Evolutionary conservation across 2,329 filamentous ascomycete genomes (phyloP).

Genomic region (Trichoderma guizhouense): DNA sequence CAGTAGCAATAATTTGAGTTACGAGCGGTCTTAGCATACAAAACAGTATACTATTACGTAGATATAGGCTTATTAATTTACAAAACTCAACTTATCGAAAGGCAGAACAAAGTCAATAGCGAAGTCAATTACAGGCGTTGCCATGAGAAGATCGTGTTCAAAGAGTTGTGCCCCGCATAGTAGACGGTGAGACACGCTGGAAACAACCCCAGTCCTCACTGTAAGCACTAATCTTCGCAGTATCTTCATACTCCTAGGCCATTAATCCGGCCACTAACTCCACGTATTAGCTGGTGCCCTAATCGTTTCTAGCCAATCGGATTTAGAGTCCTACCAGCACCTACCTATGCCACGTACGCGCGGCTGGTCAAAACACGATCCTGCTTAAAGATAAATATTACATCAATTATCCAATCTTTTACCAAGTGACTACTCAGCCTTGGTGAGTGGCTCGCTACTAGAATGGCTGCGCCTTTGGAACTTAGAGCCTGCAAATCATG

Average conservation of each 20-base stretch:
- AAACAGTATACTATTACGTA: background rate
- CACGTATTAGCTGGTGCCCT: too few species aligned
- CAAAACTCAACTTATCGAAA: too few species aligned
- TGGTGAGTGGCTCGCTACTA: background rate
- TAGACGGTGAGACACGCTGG: too few species aligned
- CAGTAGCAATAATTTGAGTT: too few species aligned
- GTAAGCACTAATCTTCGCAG: background rate
- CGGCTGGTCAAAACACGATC: background rate
- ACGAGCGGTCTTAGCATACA: too few species aligned
- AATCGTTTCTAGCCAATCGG: background rate
- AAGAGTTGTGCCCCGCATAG: too few species aligned
- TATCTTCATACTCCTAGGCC: background rate
- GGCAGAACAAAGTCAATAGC: background rate
- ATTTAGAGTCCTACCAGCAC: background rate
- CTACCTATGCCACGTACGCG: background rate
- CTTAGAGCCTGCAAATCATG: background rate
- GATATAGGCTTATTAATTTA: background rate
- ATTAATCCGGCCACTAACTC: too few species aligned
- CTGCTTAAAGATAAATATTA: background rate
- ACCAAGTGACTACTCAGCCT: background rate
- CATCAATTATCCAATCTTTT: background rate
- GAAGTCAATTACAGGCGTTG: background rate
- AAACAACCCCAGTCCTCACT: background rate
- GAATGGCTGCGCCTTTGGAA: background rate
- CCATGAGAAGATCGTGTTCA: too few species aligned